phyloP scores from a whole-genome alignment of 2,329 filamentous ascomycete genomes.

The Tolypocladium ovalisporum region DNA sequence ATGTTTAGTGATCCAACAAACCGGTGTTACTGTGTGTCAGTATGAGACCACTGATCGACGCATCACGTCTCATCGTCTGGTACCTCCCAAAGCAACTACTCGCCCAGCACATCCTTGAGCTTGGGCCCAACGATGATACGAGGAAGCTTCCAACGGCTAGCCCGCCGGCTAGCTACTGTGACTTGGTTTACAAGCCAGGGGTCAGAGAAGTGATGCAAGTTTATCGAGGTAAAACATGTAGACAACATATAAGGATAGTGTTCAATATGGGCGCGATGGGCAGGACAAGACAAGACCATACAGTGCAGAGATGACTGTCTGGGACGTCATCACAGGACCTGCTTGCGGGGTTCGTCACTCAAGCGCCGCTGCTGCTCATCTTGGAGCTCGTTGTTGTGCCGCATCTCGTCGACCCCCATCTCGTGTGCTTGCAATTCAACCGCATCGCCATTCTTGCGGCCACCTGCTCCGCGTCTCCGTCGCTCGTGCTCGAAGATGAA shows the following conservation, averaged over 20 bases:
- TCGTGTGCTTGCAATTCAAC: neutral
- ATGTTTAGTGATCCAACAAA: neutral
- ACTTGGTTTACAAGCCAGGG: too few relatives aligned
- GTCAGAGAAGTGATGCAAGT: neutral
- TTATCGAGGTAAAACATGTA: neutral
- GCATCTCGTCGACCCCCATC: neutral
- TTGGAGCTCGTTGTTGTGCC: neutral
- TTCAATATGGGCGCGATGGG: neutral
- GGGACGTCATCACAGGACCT: neutral
- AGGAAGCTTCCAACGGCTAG: too few relatives aligned
- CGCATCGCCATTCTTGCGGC: neutral
- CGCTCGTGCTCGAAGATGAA: constrained; percentile 3
- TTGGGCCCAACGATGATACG: too few relatives aligned
- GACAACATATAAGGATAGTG: too few relatives aligned
- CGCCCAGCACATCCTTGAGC: neutral
- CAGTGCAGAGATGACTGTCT: neutral
- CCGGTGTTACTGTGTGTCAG: too few relatives aligned
- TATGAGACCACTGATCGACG: too few relatives aligned
- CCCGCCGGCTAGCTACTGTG: too few relatives aligned
- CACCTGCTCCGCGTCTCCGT: neutral
- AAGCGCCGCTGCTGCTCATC: neutral
- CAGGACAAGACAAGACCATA: neutral
- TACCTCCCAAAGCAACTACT: neutral
- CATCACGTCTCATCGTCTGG: neutral
- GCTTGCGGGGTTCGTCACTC: neutral